Conservation (phyloP, 495 filamentous ascomycete genomes). For the Penicillium malachiteum region DNA sequence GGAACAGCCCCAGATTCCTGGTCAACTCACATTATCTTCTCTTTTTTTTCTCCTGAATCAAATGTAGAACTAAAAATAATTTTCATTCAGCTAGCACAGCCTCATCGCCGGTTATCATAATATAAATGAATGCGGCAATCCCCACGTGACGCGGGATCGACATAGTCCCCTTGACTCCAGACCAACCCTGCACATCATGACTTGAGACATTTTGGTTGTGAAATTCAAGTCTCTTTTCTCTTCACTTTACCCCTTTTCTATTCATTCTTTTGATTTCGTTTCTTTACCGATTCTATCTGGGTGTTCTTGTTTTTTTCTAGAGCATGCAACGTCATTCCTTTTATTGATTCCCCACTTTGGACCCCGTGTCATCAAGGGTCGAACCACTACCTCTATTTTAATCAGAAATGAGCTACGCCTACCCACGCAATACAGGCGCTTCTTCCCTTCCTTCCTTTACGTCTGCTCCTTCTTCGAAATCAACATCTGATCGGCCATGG, state of each 20-base stretch:
- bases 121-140: not conserved
- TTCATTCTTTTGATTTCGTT: conserved; percentile 11
- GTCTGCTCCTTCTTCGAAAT: conserved; percentile 10
- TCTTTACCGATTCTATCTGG: not conserved
- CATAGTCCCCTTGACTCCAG: not conserved
- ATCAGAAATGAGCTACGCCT: conserved; percentile 37
- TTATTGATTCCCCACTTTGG: conserved; percentile 13
- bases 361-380: conserved; percentile 9
- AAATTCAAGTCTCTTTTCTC: not conserved
- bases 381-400: conserved; percentile 6
- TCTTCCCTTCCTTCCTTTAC: conserved; percentile 31
- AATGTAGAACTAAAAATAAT: too few relatives aligned
- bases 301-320: not conserved
- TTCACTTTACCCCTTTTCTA: not conserved
- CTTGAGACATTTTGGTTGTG: not conserved
- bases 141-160: conserved; percentile 6
- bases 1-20: too few relatives aligned
- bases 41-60: too few relatives aligned
- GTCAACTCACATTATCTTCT: too few relatives aligned
- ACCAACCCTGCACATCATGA: not conserved
- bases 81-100: too few relatives aligned
- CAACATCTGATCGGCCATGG: conserved; percentile 12
- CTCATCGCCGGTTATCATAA: not conserved
- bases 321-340: conserved; percentile 28
- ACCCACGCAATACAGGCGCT: conserved; percentile 29